Evolutionary conservation across 2,329 filamentous ascomycete genomes (phyloP).

Genomic region (Talaromyces marneffei): DNA sequence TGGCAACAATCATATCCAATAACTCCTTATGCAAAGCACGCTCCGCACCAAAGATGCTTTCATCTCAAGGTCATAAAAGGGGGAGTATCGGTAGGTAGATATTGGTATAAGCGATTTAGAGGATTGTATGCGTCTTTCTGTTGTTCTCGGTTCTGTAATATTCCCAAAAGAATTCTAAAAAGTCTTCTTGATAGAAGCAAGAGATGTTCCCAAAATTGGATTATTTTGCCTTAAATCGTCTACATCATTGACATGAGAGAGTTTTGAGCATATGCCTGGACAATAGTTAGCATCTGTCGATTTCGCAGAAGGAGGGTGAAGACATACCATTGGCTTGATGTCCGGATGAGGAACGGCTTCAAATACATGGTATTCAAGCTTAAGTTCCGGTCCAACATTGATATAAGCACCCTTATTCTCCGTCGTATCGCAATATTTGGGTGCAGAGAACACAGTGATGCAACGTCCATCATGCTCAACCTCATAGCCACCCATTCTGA

Average conservation of each 20-base stretch:
- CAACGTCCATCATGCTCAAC: conserved; percentile 93
- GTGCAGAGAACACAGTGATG: conserved; percentile 97
- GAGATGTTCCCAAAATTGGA: background rate
- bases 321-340: conserved; percentile 76
- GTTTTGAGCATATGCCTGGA: conserved; percentile 74
- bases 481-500: conserved; percentile 98
- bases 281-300: background rate
- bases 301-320: background rate
- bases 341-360: conserved; percentile 94
- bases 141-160: background rate
- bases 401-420: conserved; percentile 99
- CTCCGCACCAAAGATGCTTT: conserved; percentile 4
- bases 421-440: conserved; percentile 94
- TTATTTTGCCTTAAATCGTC: conserved; percentile 36
- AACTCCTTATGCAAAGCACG: conserved; percentile 15
- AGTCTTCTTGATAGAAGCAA: background rate
- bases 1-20: conserved; percentile 6
- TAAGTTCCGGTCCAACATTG: conserved; percentile 87
- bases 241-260: conserved; percentile 74
- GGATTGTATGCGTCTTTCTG: background rate
- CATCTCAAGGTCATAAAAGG: conserved; percentile 3
- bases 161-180: background rate
- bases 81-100: background rate
- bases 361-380: conserved; percentile 87
- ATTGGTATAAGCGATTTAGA: background rate